These are phyloP conservation scores for Capronia americana DNA, from an alignment of 2,329 filamentous ascomycete genomes.

Conservation along the genomic window DNA sequence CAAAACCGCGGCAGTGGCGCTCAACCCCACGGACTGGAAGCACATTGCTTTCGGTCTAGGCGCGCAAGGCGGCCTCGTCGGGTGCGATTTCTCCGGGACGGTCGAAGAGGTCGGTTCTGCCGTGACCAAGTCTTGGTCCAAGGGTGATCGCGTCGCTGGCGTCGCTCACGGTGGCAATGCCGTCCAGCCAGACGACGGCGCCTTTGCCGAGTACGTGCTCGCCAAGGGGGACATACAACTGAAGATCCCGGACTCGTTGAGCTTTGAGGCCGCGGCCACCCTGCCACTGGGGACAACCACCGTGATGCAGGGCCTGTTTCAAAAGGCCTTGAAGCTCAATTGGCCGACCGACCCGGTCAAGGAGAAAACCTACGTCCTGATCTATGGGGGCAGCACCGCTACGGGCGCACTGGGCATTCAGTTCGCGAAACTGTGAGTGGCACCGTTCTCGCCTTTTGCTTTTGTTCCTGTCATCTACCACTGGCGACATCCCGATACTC, in stretches of 20 bases:
- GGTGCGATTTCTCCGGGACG: slow-evolving; percentile 46
- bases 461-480: slow-evolving; percentile 11
- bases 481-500: neutral
- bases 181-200: slow-evolving; percentile 42
- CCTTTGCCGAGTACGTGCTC: slow-evolving; percentile 48
- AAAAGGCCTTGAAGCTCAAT: slow-evolving; percentile 39
- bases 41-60: slow-evolving; percentile 46
- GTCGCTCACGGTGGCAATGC: slow-evolving; percentile 46
- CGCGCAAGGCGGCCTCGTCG: slow-evolving; percentile 49
- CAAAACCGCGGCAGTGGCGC: slow-evolving; percentile 31
- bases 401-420: slow-evolving; percentile 54
- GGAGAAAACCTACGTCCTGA: slow-evolving; percentile 44
- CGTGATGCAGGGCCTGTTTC: slow-evolving; percentile 35
- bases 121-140: slow-evolving; percentile 36
- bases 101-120: slow-evolving; percentile 40
- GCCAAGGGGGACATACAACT: slow-evolving; percentile 43
- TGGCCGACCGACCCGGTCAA: slow-evolving; percentile 35
- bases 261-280: slow-evolving; percentile 44
- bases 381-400: slow-evolving; percentile 54
- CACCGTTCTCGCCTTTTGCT: neutral
- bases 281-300: slow-evolving; percentile 43
- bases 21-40: slow-evolving; percentile 65
- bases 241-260: slow-evolving; percentile 44
- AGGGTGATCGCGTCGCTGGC: slow-evolving; percentile 50
- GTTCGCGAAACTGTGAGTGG: slow-evolving; percentile 45